Evolutionary conservation across 768 basidiomycete species (phyloP), one percentile per base, ranked within the genome.

Genomic region (Pisolithus albus): DNA sequence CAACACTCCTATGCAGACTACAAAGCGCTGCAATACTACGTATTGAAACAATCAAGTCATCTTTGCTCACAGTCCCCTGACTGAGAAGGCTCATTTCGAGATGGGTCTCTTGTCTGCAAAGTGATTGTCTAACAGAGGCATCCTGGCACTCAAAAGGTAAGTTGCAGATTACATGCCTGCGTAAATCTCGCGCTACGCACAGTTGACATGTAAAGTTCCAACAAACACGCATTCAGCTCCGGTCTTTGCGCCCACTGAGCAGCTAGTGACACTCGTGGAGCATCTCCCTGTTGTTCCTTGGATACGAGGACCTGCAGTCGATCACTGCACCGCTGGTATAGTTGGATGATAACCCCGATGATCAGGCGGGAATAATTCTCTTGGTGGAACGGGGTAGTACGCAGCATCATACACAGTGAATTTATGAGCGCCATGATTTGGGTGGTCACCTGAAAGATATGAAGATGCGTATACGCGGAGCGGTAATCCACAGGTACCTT

Each of bases 291-390:
- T 16, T 69, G 72, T n/a, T 56, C 57, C 32, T 63, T 60, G 3
- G 80, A 74, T 11, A 87, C 84, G 32, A 89, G 71, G 61, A 81
- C 79, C 55, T 92, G 86, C 65, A 91, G 96, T 37, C 84, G 78
- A 61, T 92, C 86, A 58, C 89, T 92, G 58, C 92, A 97, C 24
- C 88, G 82, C 63, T 96, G 92, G 61, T 97, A 96, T 64, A 95
- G 96, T 66, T 96, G 93, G 38, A 95, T 92, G 52, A 97, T 87
- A 49, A 98, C 87, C 15, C 88, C 85, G 30, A 98, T 79, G 52
- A 98, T 94, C 28, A 98, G 74, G n/a, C 92, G 81, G 16, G 91
- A 85, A 64, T 97, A 96, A 63, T 86, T 93, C 67, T 98, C 95
- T 54, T 86, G 79, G 62, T 97, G 95, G 70, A 98, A 98, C 0